These are phyloP conservation scores for Sugiyamaella chiloensis DNA, from an alignment of 805 yeast species.

Conservation along the genomic window DNA sequence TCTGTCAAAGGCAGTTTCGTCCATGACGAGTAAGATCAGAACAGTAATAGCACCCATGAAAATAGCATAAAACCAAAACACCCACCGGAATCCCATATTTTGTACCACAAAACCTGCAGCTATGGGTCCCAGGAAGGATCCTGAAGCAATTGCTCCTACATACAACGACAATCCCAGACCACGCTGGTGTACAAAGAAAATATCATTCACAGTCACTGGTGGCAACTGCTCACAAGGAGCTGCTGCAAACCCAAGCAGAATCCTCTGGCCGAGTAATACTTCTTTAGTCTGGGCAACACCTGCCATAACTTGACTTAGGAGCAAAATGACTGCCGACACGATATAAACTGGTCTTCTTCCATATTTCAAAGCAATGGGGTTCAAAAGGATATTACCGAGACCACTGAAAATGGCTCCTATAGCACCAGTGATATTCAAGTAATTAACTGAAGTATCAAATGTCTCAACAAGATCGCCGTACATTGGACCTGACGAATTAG, in stretches of 20 bases:
- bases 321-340: conserved; percentile 44
- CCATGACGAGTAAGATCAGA: conserved; percentile 51
- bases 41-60: conserved; percentile 46
- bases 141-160: conserved; percentile 56
- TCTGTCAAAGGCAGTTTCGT: conserved; percentile 44
- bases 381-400: conserved; percentile 52
- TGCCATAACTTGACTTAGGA: conserved; percentile 54
- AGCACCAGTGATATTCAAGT: conserved; percentile 54
- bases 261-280: conserved; percentile 54
- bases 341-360: conserved; percentile 59
- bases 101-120: conserved; percentile 52
- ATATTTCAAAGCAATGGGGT: conserved; percentile 54
- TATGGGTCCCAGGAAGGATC: conserved; percentile 57
- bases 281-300: conserved; percentile 49
- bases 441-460: conserved; percentile 41
- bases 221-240: conserved; percentile 61
- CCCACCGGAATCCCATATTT: conserved; percentile 53
- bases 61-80: conserved; percentile 56
- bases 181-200: conserved; percentile 57
- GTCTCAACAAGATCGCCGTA: conserved; percentile 41
- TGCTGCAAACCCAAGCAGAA: conserved; percentile 57
- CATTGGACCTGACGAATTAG: conserved; percentile 59
- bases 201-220: conserved; percentile 57
- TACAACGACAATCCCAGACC: conserved; percentile 58
- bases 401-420: conserved; percentile 57